Percentiles rank a stretch among this genome's conserved stretches.
These are phyloP conservation scores for Gnomoniopsis smithogilvyi DNA, from an alignment of 2,329 filamentous ascomycete species.

Conservation along the genomic window DNA sequence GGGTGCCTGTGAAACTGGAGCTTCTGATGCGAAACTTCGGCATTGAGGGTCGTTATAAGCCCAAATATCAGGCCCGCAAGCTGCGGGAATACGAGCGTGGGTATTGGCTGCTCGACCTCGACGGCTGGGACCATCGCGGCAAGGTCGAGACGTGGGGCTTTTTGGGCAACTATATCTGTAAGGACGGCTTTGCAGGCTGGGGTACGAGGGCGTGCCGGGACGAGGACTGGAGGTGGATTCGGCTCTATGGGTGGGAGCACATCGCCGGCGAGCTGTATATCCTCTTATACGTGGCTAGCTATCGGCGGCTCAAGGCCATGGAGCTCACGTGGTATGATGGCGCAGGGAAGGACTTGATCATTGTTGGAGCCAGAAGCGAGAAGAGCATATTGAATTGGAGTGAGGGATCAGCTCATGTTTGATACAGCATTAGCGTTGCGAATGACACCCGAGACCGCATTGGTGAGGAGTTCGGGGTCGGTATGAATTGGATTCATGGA, in stretches of 20 bases:
- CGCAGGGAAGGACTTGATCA: slow-evolving; percentile 48
- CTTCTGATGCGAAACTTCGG: slow-evolving; percentile 52
- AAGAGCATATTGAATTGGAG: background rate
- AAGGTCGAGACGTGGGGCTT: slow-evolving; percentile 59
- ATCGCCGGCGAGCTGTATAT: slow-evolving; percentile 71
- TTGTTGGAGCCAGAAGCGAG: slow-evolving; percentile 33
- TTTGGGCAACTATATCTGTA: slow-evolving; percentile 55
- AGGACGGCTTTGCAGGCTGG: slow-evolving; percentile 61
- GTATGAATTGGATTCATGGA: background rate
- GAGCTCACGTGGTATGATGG: slow-evolving; percentile 66
- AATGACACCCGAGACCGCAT: slow-evolving; percentile 5
- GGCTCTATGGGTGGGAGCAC: slow-evolving; percentile 77
- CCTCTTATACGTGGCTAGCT: slow-evolving; percentile 69
- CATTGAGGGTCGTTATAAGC: slow-evolving; percentile 51
- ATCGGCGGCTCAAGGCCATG: slow-evolving; percentile 55
- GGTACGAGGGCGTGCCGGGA: slow-evolving; percentile 57
- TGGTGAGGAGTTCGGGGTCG: background rate
- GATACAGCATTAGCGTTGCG: background rate
- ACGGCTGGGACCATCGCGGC: slow-evolving; percentile 46
- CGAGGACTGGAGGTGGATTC: slow-evolving; percentile 44
- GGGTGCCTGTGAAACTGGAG: slow-evolving; percentile 41
- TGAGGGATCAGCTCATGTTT: background rate
- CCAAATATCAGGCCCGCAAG: slow-evolving; percentile 42
- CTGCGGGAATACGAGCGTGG: slow-evolving; percentile 67
- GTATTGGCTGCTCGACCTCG: slow-evolving; percentile 67